Base-by-base conservation (phyloP, 139 green algal genomes). In the Edaphochlamys debaryana region DNA sequence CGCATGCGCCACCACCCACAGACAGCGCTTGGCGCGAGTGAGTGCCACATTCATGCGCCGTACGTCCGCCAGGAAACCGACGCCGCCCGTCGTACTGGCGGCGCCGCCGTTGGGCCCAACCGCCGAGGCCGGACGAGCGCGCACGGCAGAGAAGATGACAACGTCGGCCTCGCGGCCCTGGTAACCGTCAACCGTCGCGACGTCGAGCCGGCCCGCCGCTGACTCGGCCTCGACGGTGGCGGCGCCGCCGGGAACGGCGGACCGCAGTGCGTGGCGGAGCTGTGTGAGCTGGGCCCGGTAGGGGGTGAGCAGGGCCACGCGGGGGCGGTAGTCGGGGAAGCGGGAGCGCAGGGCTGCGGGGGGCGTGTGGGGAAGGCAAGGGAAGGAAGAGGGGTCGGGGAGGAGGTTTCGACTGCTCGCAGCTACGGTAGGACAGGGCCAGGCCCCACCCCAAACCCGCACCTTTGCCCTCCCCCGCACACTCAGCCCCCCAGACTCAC, bases 11-110 rank as follows among this genome's bases (percentile, higher is more conserved):
- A 96, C 68, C 3, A 96, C 80, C 91, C 91, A 95, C 69, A 96
- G 84, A 54, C 79, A 90, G 42, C 79, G 82, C 37, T 87, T 78
- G 2, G 91, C 94, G 11, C 94, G 84, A 2, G 94, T 96, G 17
- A 96, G 80, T 0, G 80, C 92, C 52, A 96, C 94, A 50, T 96
- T 96, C 91, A 95, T 95, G 67, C 94, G 90, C 22, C 93, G 74
- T 9, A 92, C 86, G 70, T 96, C 92, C 37, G 89, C 85, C n/a
- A 95, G 84, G 73, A 95, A 95, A 34, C 93, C 93, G 9, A 96
- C 66, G 9, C 62, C 32, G 7, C 48, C 62, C 0, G 20, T 60
- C 27, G 69, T 58, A 34, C 34, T 62, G 60, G 27, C 4, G 32
- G 13, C 36, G 50, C 60, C 41, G 34, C 36, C 58, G 45, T 56